Evolutionary conservation across 768 basidiomycete species (phyloP).

Genomic region (Tulasnella sp.): DNA sequence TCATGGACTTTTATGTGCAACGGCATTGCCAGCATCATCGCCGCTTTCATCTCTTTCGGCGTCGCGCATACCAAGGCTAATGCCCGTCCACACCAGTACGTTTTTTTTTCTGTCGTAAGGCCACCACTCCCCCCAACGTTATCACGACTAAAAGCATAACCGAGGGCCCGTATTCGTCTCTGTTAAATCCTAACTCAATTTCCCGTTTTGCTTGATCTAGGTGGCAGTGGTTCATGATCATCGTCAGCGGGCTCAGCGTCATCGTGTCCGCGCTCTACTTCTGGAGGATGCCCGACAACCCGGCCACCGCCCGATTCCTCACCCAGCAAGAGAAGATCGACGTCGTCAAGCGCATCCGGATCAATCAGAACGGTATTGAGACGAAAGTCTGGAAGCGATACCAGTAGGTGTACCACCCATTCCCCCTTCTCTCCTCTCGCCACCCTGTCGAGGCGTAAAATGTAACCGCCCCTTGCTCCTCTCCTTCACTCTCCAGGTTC

Average conservation of each 20-base stretch:
- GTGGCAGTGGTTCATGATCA: slow-evolving; percentile 35
- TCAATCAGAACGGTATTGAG: slow-evolving; percentile 76
- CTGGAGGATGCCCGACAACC: slow-evolving; percentile 65
- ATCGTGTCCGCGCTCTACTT: slow-evolving; percentile 30
- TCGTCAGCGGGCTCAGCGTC: slow-evolving; percentile 27
- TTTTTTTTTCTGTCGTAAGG: too few relatives aligned
- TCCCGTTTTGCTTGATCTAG: not conserved
- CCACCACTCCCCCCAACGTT: too few relatives aligned
- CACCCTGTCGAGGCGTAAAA: too few relatives aligned
- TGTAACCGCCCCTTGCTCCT: too few relatives aligned
- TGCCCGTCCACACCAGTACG: slow-evolving; percentile 16
- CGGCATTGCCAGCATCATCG: slow-evolving; percentile 26
- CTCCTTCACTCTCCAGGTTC: slow-evolving; percentile 19
- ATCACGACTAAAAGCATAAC: too few relatives aligned
- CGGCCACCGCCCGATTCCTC: slow-evolving; percentile 71
- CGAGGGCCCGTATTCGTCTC: too few relatives aligned
- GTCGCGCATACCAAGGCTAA: slow-evolving; percentile 20
- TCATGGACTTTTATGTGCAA: slow-evolving; percentile 32
- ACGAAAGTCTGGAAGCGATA: slow-evolving; percentile 75
- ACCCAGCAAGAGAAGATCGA: slow-evolving; percentile 55
- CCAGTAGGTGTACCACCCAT: slow-evolving; percentile 45
- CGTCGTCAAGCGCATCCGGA: slow-evolving; percentile 62
- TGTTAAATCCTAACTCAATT: too few relatives aligned
- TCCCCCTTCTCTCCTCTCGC: too few relatives aligned
- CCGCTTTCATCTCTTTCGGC: slow-evolving; percentile 27